Evolutionary conservation across 2,329 filamentous ascomycete genomes (phyloP).

Genomic region (Pseudocercospora ulei): DNA sequence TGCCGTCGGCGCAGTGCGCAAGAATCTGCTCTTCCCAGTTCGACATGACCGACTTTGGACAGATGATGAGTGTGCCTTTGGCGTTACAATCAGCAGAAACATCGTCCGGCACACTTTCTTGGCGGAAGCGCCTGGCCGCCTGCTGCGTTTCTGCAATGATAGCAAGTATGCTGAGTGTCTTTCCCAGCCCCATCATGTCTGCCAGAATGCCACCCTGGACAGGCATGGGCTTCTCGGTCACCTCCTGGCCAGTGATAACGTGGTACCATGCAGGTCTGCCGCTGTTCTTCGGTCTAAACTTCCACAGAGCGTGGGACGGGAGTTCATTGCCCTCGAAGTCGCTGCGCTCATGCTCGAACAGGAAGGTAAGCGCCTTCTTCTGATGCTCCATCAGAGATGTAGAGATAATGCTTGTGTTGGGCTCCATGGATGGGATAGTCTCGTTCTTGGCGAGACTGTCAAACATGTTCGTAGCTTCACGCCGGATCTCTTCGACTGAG

Average conservation of each 20-base stretch:
- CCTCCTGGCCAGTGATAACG: constrained; percentile 66
- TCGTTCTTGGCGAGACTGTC: constrained; percentile 70
- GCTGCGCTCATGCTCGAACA: constrained; percentile 65
- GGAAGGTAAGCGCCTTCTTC: constrained; percentile 80
- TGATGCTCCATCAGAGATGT: constrained; percentile 68
- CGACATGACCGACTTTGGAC: constrained; percentile 77
- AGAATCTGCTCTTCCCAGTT: constrained; percentile 94
- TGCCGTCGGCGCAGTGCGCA: constrained; percentile 64
- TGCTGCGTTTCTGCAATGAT: constrained; percentile 58
- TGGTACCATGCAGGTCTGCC: constrained; percentile 63
- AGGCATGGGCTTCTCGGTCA: constrained; percentile 31
- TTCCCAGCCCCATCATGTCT: constrained; percentile 46
- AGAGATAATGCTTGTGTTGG: constrained; percentile 53
- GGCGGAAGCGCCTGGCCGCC: constrained; percentile 55
- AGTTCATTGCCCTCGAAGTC: constrained; percentile 46
- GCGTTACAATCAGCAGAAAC: constrained; percentile 56
- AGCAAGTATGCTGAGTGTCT: constrained; percentile 66
- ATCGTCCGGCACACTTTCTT: constrained; percentile 28
- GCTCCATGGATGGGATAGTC: constrained; percentile 63
- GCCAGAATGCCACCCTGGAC: constrained; percentile 42
- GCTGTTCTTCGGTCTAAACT: constrained; percentile 48
- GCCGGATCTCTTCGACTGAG: constrained; percentile 75
- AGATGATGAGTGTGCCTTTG: constrained; percentile 74
- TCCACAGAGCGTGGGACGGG: constrained; percentile 65
- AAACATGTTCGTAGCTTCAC: constrained; percentile 77